Percentiles rank a stretch among this genome's conserved stretches.
Evolutionary conservation across 2,329 filamentous ascomycete species (phyloP).

Genomic region (Lasiodiplodia citricola): DNA sequence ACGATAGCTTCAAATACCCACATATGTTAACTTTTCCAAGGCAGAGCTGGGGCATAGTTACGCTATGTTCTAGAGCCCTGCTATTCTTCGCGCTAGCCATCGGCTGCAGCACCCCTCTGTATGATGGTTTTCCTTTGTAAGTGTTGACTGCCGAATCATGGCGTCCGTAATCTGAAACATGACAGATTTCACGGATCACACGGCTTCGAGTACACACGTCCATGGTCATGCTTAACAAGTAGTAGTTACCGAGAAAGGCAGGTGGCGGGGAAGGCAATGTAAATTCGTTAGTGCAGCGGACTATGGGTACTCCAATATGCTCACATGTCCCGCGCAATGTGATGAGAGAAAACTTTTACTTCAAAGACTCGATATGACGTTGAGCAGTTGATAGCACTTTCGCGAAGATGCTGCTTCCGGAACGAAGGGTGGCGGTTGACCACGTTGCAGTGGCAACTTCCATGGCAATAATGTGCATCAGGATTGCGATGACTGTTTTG

Average conservation of each 20-base stretch:
- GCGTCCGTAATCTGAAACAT: not conserved
- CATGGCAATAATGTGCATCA: not conserved
- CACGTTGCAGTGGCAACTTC: conserved; percentile 12
- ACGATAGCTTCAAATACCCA: too few relatives aligned
- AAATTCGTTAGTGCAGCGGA: not conserved
- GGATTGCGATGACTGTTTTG: conserved; percentile 13
- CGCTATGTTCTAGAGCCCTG: too few relatives aligned
- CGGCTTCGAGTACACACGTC: not conserved
- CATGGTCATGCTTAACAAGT: not conserved
- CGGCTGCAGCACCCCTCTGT: too few relatives aligned
- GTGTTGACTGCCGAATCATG: not conserved
- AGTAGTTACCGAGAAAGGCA: not conserved
- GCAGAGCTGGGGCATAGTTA: too few relatives aligned
- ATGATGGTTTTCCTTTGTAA: not conserved
- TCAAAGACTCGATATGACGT: not conserved
- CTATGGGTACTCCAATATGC: not conserved
- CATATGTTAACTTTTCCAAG: too few relatives aligned
- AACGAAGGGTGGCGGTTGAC: not conserved
- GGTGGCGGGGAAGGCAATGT: not conserved
- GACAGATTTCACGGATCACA: not conserved
- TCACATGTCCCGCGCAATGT: not conserved
- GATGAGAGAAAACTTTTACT: not conserved
- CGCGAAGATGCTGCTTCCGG: conserved; percentile 3
- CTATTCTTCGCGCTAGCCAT: too few relatives aligned
- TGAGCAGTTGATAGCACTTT: not conserved